Conservation (phyloP, 768 basidiomycete species). For the Hortiboletus flavorubellus region DNA sequence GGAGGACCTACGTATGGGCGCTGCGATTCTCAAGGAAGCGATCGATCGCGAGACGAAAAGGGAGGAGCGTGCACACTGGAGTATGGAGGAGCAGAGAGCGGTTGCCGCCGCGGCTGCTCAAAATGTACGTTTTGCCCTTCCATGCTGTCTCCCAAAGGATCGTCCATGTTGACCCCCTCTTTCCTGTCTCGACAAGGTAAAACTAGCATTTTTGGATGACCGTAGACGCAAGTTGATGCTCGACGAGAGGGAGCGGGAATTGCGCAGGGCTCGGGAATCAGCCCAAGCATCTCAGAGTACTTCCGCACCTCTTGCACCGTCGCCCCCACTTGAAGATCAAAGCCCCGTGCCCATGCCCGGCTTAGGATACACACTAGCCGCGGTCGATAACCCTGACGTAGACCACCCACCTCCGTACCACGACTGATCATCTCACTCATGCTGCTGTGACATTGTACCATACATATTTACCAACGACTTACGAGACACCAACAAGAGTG, state of each 20-base stretch:
- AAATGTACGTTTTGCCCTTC: constrained; percentile 40
- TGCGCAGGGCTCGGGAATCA: constrained; percentile 40
- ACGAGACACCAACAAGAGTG: neutral
- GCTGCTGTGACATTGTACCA: constrained; percentile 2
- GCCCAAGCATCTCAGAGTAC: constrained; percentile 2
- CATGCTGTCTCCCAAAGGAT: neutral
- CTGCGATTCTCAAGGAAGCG: constrained; percentile 61
- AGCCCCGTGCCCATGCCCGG: constrained; percentile 23
- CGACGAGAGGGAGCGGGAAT: constrained; percentile 59
- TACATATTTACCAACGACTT: constrained; percentile 1
- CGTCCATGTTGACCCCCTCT: neutral
- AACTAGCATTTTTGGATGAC: constrained; percentile 76
- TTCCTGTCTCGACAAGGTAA: constrained; percentile 46
- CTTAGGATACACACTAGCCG: constrained; percentile 16
- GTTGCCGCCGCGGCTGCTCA: constrained; percentile 50
- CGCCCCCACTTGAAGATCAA: neutral
- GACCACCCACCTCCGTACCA: constrained; percentile 23
- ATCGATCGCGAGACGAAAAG: constrained; percentile 48
- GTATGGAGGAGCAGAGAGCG: constrained; percentile 57
- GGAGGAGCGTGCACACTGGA: constrained; percentile 45
- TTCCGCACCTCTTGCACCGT: neutral
- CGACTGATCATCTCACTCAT: constrained; percentile 1
- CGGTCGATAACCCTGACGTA: constrained; percentile 5
- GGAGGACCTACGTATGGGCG: constrained; percentile 59
- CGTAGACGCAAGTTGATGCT: constrained; percentile 52